Conservation (phyloP, 108 stramenopile genomes). For the Bacterosira constricta region DNA sequence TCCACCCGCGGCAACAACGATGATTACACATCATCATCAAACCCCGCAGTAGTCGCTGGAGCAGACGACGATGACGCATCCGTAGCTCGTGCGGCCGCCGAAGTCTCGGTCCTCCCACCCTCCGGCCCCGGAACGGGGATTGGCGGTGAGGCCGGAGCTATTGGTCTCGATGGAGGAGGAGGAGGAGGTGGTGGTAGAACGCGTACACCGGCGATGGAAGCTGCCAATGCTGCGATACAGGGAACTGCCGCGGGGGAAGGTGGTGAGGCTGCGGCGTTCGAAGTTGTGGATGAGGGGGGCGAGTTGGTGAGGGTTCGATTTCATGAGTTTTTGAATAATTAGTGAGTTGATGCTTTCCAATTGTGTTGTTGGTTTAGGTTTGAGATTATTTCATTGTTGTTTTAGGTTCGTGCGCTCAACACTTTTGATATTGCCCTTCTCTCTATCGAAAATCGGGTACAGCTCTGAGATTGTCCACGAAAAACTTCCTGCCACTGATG, state of each 20-base stretch:
- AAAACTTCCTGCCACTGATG: neutral
- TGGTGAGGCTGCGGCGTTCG: constrained; percentile 42
- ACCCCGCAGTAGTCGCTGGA: too few species aligned
- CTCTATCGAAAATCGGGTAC: neutral
- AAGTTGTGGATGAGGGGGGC: constrained; percentile 73
- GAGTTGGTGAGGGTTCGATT: constrained; percentile 76
- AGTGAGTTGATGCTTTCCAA: constrained; percentile 47
- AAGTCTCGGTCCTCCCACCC: constrained; percentile 13
- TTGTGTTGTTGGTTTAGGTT: neutral
- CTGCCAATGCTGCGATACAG: constrained; percentile 76
- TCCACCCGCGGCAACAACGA: neutral
- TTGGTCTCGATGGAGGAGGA: neutral
- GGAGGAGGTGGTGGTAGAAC: neutral
- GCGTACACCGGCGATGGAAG: constrained; percentile 20
- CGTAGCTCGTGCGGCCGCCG: constrained; percentile 21
- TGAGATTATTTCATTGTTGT: neutral
- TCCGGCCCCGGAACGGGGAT: neutral
- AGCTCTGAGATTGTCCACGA: constrained; percentile 42
- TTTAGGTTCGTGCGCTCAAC: neutral
- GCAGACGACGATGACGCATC: constrained; percentile 10
- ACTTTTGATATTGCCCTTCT: neutral
- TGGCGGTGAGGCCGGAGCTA: neutral
- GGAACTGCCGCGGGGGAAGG: constrained; percentile 56
- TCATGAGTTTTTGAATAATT: constrained; percentile 69
- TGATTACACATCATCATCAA: too few species aligned